These are phyloP conservation scores for Juglanconis oblonga DNA, from an alignment of 2,329 filamentous ascomycete genomes.

Conservation along the genomic window DNA sequence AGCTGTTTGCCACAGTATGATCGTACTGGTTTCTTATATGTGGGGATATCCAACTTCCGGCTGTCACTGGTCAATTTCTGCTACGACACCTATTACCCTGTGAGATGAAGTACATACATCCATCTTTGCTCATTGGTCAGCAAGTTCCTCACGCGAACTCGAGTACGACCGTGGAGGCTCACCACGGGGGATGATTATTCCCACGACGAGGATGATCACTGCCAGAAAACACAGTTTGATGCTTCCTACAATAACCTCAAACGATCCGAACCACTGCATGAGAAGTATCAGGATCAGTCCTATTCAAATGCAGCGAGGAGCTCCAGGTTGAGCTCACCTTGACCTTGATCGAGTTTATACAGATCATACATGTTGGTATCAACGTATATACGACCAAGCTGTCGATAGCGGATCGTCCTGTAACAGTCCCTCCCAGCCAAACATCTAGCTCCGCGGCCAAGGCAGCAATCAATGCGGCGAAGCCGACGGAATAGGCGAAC, in stretches of 20 bases:
- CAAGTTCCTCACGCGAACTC: no score
- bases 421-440: constrained; percentile 19
- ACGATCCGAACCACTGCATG: constrained; percentile 27
- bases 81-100: neutral
- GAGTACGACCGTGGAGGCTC: no score
- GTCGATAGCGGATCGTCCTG: constrained; percentile 9
- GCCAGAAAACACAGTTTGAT: constrained; percentile 24
- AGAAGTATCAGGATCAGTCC: neutral
- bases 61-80: neutral
- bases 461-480: constrained; percentile 25
- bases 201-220: constrained; percentile 21
- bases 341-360: constrained; percentile 24
- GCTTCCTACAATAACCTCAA: constrained; percentile 25
- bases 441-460: constrained; percentile 25
- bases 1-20: constrained; percentile 20
- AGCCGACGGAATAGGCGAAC: constrained; percentile 28
- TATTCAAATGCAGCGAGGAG: neutral
- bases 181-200: constrained; percentile 22
- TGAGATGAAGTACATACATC: no score
- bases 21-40: constrained; percentile 16
- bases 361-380: constrained; percentile 22
- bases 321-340: constrained; percentile 18
- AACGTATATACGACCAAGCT: constrained; percentile 23
- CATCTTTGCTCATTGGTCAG: neutral
- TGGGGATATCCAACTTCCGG: neutral